Conservation (phyloP, 139 green algal genomes). For the Closterium sp. region DNA sequence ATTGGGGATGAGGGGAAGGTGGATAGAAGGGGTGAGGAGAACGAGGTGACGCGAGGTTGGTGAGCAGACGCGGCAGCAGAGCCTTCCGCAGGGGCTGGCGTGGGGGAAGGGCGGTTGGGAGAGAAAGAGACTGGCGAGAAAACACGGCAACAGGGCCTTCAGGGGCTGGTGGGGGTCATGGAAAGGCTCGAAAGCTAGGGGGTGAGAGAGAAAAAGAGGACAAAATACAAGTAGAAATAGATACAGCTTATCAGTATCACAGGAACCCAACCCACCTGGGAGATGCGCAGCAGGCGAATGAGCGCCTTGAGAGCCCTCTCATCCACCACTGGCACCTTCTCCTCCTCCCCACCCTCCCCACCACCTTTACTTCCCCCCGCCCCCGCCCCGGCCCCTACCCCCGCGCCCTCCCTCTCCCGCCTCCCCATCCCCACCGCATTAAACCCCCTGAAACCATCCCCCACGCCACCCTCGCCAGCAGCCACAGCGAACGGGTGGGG, state of each 20-base stretch:
- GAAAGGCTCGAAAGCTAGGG: not conserved
- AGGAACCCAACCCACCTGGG: no score
- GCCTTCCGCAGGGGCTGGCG: slow-evolving; percentile 59
- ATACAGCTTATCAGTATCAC: not conserved
- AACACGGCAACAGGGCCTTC: slow-evolving; percentile 37
- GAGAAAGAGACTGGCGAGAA: not conserved
- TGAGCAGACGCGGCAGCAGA: not conserved
- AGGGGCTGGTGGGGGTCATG: slow-evolving; percentile 50
- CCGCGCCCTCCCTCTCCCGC: not conserved
- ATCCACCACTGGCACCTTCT: slow-evolving; percentile 67
- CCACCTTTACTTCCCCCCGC: not conserved
- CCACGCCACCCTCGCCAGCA: not conserved
- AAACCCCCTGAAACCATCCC: not conserved
- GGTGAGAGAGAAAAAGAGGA: not conserved
- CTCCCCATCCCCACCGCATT: not conserved
- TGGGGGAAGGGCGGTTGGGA: not conserved
- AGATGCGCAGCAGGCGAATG: slow-evolving; percentile 66
- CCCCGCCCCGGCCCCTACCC: not conserved
- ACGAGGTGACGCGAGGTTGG: not conserved
- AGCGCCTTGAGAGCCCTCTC: slow-evolving; percentile 66
- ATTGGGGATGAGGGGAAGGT: no score
- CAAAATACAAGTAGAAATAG: not conserved
- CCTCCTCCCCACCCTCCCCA: slow-evolving; percentile 35
- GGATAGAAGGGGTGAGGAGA: not conserved
- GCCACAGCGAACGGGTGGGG: slow-evolving; percentile 1